Conservation (phyloP, 768 basidiomycete species). For the Lyophyllum atratum region DNA sequence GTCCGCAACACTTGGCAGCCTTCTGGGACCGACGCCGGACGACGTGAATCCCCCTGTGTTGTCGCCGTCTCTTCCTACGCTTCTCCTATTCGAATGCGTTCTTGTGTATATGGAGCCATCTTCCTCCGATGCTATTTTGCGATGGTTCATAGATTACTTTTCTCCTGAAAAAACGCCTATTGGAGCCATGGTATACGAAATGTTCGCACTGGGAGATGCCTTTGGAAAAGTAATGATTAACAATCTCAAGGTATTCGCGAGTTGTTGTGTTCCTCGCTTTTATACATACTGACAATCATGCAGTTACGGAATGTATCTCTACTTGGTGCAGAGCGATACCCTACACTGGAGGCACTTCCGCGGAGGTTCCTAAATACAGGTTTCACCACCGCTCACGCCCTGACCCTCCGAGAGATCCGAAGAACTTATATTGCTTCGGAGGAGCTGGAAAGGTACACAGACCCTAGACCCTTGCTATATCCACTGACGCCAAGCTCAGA, state of each 20-base stretch:
- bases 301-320: constrained; percentile 74
- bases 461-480: not conserved
- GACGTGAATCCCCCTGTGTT: constrained; percentile 38
- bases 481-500: constrained; percentile 36
- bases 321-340: constrained; percentile 70
- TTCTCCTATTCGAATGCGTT: constrained; percentile 92
- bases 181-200: constrained; percentile 83
- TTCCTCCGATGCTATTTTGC: constrained; percentile 58
- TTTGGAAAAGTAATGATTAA: constrained; percentile 94
- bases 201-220: constrained; percentile 84
- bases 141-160: constrained; percentile 72
- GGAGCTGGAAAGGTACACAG: constrained; percentile 62
- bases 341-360: constrained; percentile 55
- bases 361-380: constrained; percentile 59
- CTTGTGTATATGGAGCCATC: constrained; percentile 81
- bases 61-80: constrained; percentile 69
- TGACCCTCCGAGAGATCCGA: constrained; percentile 74
- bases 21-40: constrained; percentile 28
- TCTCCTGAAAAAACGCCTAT: constrained; percentile 31
- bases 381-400: constrained; percentile 55
- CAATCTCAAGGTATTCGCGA: constrained; percentile 69
- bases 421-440: constrained; percentile 41
- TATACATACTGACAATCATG: constrained; percentile 1
- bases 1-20: constrained; percentile 42
- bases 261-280: not conserved